Conservation (phyloP, 1,284 basidiomycete genomes). For the Ceratobasidium sp. region DNA sequence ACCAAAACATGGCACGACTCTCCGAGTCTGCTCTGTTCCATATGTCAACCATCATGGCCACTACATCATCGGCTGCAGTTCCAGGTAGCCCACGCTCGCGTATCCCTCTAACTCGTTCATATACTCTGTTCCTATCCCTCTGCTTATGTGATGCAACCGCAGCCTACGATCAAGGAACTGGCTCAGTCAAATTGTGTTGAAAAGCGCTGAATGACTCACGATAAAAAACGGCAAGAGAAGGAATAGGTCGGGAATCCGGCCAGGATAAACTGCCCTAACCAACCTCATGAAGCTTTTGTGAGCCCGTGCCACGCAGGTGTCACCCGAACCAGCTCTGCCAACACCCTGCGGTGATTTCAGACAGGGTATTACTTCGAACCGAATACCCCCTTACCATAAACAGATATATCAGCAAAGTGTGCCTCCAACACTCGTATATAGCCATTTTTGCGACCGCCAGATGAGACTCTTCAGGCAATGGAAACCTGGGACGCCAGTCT, state of each 20-base stretch:
- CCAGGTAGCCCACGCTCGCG: background rate
- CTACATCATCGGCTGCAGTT: constrained; percentile 15
- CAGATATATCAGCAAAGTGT: constrained; percentile 28
- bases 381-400: constrained; percentile 15
- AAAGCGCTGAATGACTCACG: background rate
- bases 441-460: constrained; percentile 27
- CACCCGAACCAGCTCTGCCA: background rate
- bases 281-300: constrained; percentile 24
- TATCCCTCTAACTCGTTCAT: background rate
- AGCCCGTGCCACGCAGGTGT: background rate
- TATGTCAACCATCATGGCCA: constrained; percentile 19
- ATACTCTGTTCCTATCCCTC: constrained; percentile 15
- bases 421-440: constrained; percentile 30
- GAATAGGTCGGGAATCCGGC: constrained; percentile 22
- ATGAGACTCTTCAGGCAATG: constrained; percentile 6
- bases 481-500: constrained; percentile 14
- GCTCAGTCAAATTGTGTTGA: no score
- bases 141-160: constrained; percentile 13
- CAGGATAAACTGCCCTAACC: constrained; percentile 5
- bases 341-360: constrained; percentile 11
- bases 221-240: constrained; percentile 21
- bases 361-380: background rate
- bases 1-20: constrained; percentile 11
- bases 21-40: constrained; percentile 33
- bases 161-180: background rate